These are phyloP conservation scores for Zelopaecilomyces penicillatus DNA, from an alignment of 2,329 filamentous ascomycete species.

Conservation along the genomic window DNA sequence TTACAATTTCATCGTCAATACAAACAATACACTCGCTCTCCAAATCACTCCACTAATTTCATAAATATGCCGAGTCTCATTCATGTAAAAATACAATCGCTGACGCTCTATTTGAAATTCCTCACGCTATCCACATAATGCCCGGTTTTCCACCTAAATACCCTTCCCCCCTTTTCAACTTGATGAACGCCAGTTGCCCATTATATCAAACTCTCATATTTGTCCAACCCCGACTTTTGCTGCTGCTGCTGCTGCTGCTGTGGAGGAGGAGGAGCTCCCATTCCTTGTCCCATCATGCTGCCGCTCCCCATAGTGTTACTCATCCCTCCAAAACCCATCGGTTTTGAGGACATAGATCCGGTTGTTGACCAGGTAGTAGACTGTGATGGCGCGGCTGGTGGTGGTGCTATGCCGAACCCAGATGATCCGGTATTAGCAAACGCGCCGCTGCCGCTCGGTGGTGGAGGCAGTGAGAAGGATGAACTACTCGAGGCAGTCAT, in stretches of 20 bases:
- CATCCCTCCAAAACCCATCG: slow-evolving; percentile 12
- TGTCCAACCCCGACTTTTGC: slow-evolving; percentile 50
- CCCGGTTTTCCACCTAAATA: too few species aligned
- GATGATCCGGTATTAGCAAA: slow-evolving; percentile 19
- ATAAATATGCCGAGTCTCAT: too few species aligned
- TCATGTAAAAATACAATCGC: too few species aligned
- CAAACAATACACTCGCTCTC: too few species aligned
- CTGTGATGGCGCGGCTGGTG: slow-evolving; percentile 25
- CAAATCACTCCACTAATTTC: too few species aligned
- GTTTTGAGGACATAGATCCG: slow-evolving; percentile 14
- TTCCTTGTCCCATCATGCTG: not conserved
- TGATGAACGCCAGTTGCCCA: not conserved
- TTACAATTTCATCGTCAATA: too few species aligned
- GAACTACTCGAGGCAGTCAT: slow-evolving; percentile 26
- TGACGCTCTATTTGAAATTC: too few species aligned
- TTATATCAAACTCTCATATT: slow-evolving; percentile 59
- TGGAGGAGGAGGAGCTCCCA: not conserved
- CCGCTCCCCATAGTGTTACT: slow-evolving; percentile 16
- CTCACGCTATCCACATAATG: too few species aligned
- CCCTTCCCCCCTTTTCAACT: not conserved
- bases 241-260: slow-evolving; percentile 15
- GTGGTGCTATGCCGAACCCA: slow-evolving; percentile 40
- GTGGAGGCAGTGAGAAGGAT: slow-evolving; percentile 52
- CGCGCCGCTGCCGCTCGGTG: slow-evolving; percentile 29
- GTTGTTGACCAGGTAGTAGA: slow-evolving; percentile 14